phyloP scores from a whole-genome alignment of 768 basidiomycete genomes.

The Boletellus ananas region DNA sequence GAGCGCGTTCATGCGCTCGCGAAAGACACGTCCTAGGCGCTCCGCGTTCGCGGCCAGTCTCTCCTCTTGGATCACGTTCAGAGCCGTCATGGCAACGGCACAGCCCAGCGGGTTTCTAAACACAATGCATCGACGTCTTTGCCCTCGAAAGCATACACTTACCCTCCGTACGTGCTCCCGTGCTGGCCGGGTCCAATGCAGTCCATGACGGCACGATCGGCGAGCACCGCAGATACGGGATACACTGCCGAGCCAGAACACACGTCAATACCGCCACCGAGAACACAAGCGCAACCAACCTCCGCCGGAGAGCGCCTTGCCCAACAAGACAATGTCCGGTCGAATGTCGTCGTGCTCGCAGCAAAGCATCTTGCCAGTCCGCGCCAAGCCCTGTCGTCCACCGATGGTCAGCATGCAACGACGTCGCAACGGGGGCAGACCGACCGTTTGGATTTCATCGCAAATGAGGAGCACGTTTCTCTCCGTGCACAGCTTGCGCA shows the following conservation, averaged over 20 bases:
- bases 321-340: slow-evolving; percentile 90
- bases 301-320: slow-evolving; percentile 96
- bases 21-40: slow-evolving; percentile 78
- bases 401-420: not conserved
- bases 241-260: slow-evolving; percentile 56
- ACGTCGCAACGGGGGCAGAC: slow-evolving; percentile 9
- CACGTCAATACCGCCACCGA: slow-evolving; percentile 8
- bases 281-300: slow-evolving; percentile 42
- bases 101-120: slow-evolving; percentile 88
- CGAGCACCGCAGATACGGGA: slow-evolving; percentile 93
- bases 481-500: slow-evolving; percentile 82
- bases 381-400: slow-evolving; percentile 65
- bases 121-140: not conserved
- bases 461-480: slow-evolving; percentile 95
- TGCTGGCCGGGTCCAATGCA: slow-evolving; percentile 95
- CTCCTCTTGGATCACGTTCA: slow-evolving; percentile 89
- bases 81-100: slow-evolving; percentile 91
- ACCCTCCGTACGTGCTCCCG: slow-evolving; percentile 95
- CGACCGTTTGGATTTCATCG: slow-evolving; percentile 95
- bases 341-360: slow-evolving; percentile 83
- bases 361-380: slow-evolving; percentile 93
- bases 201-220: slow-evolving; percentile 89
- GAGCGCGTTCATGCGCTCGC: slow-evolving; percentile 53
- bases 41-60: slow-evolving; percentile 77
- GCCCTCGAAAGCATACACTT: slow-evolving; percentile 9